Base-by-base conservation (phyloP, 2,329 filamentous ascomycete species). In the Penicillium rolfsii region DNA sequence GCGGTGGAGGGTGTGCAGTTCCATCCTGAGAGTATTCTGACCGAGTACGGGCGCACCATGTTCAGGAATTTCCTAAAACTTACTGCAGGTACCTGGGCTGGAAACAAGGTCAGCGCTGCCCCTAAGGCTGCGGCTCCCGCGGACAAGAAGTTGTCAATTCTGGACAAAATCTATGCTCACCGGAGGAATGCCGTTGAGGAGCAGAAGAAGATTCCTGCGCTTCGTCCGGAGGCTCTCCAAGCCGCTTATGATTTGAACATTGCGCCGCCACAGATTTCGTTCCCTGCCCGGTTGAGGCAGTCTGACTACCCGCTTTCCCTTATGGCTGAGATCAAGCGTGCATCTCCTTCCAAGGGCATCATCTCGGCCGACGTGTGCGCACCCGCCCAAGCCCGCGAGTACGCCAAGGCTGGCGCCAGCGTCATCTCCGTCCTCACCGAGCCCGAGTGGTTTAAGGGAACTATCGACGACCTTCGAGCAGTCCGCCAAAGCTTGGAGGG, bases 361-460 rank as follows among this genome's bases (percentile, higher is more conserved):
- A 98, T 99, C 64, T 91, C 93, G 0, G 83, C 96, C 2, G 87
- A 91, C 28, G 90, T 93, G 24, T 95, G 90, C 70, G 95, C 95
- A 9, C 93, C 95, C 26, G 87, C 89, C 5, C 95, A 99, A 77
- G 95, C 96, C 45, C 88, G 89, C 65, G 92, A 90, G 67, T 99
- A 99, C 76, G 95, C 96, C 9, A 84, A 95, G 55, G 93, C 95
- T 6, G 96, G 95, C 14, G 95, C 95, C 52, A 98, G 94, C 74
- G 92, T 96, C 41, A 99, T 99, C 67, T 98, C 95, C 1, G 95
- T 99, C n/a, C 85, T 99, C 50, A 99, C 95, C 0, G 95, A 99
- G 78, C 95, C 96, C 0, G 91, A 98, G 73, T 99, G 95, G 95
- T 99, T 99, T 83, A 98, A 97, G 80, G 95, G 95, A 52, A 96